These are phyloP conservation scores for Beauveria sp. DNA, from an alignment of 2,329 filamentous ascomycete genomes.

Conservation along the genomic window DNA sequence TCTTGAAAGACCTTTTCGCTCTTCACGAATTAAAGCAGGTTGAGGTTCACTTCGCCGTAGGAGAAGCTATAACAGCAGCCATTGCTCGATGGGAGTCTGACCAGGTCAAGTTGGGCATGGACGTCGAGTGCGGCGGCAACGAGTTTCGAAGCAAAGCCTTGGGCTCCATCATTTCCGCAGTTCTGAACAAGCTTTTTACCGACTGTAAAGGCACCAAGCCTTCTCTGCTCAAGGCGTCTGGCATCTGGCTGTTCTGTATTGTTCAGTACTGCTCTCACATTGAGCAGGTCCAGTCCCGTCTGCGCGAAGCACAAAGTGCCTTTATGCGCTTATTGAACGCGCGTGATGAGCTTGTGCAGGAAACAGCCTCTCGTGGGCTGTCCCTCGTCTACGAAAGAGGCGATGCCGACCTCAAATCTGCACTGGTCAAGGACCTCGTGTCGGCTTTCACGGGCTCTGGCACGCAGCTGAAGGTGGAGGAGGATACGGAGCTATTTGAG, in stretches of 20 bases:
- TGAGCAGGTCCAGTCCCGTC: conserved; percentile 60
- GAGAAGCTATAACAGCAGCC: conserved; percentile 75
- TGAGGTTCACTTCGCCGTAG: conserved; percentile 84
- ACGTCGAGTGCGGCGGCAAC: conserved; percentile 52
- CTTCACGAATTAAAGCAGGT: conserved; percentile 79
- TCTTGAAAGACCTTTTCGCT: conserved; percentile 62
- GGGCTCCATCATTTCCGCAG: conserved; percentile 36
- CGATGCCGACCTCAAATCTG: conserved; percentile 68
- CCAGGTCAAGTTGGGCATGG: conserved; percentile 64
- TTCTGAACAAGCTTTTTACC: conserved; percentile 65
- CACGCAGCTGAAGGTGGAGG: conserved; percentile 71
- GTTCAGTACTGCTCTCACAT: conserved; percentile 84
- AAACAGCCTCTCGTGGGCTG: conserved; percentile 84
- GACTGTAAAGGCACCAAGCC: conserved; percentile 83
- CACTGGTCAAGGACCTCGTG: conserved; percentile 80
- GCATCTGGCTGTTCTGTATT: conserved; percentile 89
- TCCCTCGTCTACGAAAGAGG: conserved; percentile 93
- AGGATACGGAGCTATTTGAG: conserved; percentile 90
- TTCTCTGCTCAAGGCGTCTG: conserved; percentile 80
- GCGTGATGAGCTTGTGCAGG: conserved; percentile 88
- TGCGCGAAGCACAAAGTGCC: conserved; percentile 73
- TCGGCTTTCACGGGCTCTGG: conserved; percentile 77
- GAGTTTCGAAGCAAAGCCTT: conserved; percentile 31
- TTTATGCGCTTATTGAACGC: conserved; percentile 85
- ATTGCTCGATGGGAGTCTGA: conserved; percentile 78